phyloP scores from a whole-genome alignment of 2,329 filamentous ascomycete genomes.

The Acarospora socialis region DNA sequence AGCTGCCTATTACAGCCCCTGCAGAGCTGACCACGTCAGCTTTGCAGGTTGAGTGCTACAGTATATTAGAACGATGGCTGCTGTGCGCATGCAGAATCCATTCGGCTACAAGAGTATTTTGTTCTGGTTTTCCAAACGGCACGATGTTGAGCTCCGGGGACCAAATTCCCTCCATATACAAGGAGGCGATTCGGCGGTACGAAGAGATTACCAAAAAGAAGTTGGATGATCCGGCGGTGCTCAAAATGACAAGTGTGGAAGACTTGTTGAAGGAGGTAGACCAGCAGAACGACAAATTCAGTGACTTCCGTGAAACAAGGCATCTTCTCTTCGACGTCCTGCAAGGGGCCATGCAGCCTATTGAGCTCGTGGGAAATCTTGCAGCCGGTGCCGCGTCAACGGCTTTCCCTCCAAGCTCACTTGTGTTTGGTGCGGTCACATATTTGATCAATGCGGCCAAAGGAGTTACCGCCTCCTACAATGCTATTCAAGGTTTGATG shows the following conservation, averaged over 20 bases:
- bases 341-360: constrained; percentile 16
- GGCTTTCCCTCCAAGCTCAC: constrained; percentile 28
- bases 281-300: constrained; percentile 24
- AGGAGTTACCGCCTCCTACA: constrained; percentile 32
- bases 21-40: too few species aligned
- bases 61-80: too few species aligned
- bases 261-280: constrained; percentile 23
- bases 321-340: constrained; percentile 24
- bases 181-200: constrained; percentile 7
- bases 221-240: constrained; percentile 7
- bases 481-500: constrained; percentile 33
- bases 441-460: constrained; percentile 32
- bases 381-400: constrained; percentile 25
- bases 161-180: constrained; percentile 8
- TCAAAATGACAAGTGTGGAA: constrained; percentile 19
- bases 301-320: constrained; percentile 24
- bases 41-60: too few species aligned
- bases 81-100: too few species aligned
- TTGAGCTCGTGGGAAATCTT: constrained; percentile 29
- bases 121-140: too few species aligned
- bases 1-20: too few species aligned
- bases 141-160: not conserved
- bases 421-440: constrained; percentile 30
- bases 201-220: constrained; percentile 10
- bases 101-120: too few species aligned